Percentiles rank a stretch among this genome's conserved stretches.
phyloP scores from a whole-genome alignment of 768 basidiomycete species.

The Kwoniella europaea region DNA sequence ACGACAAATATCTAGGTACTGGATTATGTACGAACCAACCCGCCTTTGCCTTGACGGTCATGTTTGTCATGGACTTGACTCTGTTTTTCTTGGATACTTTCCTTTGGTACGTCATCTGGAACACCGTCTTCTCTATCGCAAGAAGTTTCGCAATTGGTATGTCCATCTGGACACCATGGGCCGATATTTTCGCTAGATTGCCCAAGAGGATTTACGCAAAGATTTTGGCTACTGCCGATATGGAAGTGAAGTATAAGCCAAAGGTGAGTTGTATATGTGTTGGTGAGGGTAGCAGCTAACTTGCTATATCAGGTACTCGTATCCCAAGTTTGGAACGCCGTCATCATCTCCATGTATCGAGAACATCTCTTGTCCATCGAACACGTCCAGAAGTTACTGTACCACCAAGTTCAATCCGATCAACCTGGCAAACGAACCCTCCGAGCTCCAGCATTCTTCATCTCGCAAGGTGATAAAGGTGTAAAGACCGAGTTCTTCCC shows the following conservation, averaged over 20 bases:
- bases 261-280: slow-evolving; percentile 68
- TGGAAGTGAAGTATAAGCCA: slow-evolving; percentile 99
- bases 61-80: slow-evolving; percentile 97
- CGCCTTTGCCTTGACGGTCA: slow-evolving; percentile 91
- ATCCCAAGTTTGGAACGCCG: slow-evolving; percentile 99
- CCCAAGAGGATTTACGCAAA: slow-evolving; percentile 98
- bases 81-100: slow-evolving; percentile 99
- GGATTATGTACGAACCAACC: slow-evolving; percentile 89
- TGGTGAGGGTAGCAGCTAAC: slow-evolving; percentile 4
- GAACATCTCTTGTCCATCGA: slow-evolving; percentile 98
- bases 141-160: slow-evolving; percentile 86
- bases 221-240: slow-evolving; percentile 86
- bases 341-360: slow-evolving; percentile 99
- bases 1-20: slow-evolving; percentile 81
- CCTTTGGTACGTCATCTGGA: slow-evolving; percentile 99
- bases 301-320: slow-evolving; percentile 76
- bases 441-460: slow-evolving; percentile 96
- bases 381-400: slow-evolving; percentile 95
- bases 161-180: slow-evolving; percentile 99
- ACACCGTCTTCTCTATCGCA: slow-evolving; percentile 72
- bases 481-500: slow-evolving; percentile 92
- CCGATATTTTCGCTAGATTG: slow-evolving; percentile 91
- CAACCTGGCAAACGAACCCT: slow-evolving; percentile 89
- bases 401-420: slow-evolving; percentile 92
- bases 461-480: slow-evolving; percentile 87